Evolutionary conservation across 495 filamentous ascomycete genomes (phyloP).

Genomic region (Penicillium waksmanii): DNA sequence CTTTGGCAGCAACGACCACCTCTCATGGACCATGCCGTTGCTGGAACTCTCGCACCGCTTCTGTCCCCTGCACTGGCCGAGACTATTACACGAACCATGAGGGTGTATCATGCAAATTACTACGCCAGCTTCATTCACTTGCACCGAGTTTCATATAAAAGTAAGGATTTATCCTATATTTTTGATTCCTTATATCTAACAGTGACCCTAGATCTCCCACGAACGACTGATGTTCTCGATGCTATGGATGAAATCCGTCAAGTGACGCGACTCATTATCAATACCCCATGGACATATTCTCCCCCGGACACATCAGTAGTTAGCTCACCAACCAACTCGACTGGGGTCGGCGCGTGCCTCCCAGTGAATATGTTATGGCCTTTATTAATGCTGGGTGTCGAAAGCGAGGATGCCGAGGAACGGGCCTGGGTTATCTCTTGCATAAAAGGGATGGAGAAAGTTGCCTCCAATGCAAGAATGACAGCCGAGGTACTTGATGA

Average conservation of each 20-base stretch:
- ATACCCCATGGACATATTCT: conserved; percentile 9
- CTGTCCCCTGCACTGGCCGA: conserved; percentile 40
- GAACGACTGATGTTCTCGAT: conserved; percentile 36
- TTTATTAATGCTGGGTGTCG: conserved; percentile 46
- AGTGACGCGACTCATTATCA: conserved; percentile 35
- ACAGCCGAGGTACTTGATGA: conserved; percentile 45
- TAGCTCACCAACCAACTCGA: neutral
- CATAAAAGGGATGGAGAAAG: conserved; percentile 42
- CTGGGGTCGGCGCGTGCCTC: conserved; percentile 28
- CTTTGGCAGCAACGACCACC: conserved; percentile 42
- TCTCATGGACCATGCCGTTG: conserved; percentile 46
- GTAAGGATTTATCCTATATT: neutral
- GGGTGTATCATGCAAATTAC: conserved; percentile 46
- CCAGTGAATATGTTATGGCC: conserved; percentile 49
- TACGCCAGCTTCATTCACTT: conserved; percentile 46
- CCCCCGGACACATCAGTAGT: neutral
- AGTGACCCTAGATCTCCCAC: conserved; percentile 26
- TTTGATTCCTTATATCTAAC: neutral
- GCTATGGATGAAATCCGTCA: conserved; percentile 38
- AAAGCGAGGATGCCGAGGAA: conserved; percentile 41
- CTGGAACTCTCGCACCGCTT: conserved; percentile 39
- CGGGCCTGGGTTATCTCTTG: conserved; percentile 41
- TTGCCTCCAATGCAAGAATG: conserved; percentile 42
- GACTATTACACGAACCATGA: conserved; percentile 40
- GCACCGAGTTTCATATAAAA: conserved; percentile 45